Evolutionary conservation across 2,329 filamentous ascomycete genomes (phyloP), one percentile per base, ranked within the genome.

Genomic region (Fusarium lyarnte): DNA sequence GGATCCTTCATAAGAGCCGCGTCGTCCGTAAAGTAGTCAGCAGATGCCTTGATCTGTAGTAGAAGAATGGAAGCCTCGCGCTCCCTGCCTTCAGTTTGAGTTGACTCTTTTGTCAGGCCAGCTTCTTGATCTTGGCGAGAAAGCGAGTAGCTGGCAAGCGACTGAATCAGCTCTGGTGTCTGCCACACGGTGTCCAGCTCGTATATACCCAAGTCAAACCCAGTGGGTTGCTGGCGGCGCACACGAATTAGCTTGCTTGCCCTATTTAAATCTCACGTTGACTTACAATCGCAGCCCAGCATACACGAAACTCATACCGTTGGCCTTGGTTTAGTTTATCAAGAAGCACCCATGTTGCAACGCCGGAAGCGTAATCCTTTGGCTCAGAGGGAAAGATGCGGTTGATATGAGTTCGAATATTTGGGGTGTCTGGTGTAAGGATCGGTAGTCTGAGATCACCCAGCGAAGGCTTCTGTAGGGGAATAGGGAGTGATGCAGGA

Each of bases 241-340:
- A 36, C 5, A 17, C 31, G 21, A 8, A 47, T 76, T 58, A 76
- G 65, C 39, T 42, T 49, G 35, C n/a, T 39, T 19, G 43, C n/a
- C 43, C 23, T 36, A 46, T 17, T 8, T 17, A 8, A 23, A 38
- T 38, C 21, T 31, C 38, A 43, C 16, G 27, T 38, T 46, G 36
- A 87, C 93, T 82, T 87, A 97, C 95, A 68, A 92, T 96, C 43
- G 96, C 96, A 67, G 94, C 87, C 95, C 95, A 99, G 84, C 95
- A 98, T 66, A 98, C 87, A 60, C 96, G 91, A 53, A 97, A 88
- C 85, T 99, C 96, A 85, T 98, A 98, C 73, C 94, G 89, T 78
- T 92, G 91, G 16, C 90, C 89, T 39, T 89, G 87, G n/a, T 83
- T 86, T 60, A 99, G 85, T 38, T 87, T 84, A 63, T 92, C 88